Conservation (phyloP, 164 flowering plant species). For the Hamamelis virginiana region DNA sequence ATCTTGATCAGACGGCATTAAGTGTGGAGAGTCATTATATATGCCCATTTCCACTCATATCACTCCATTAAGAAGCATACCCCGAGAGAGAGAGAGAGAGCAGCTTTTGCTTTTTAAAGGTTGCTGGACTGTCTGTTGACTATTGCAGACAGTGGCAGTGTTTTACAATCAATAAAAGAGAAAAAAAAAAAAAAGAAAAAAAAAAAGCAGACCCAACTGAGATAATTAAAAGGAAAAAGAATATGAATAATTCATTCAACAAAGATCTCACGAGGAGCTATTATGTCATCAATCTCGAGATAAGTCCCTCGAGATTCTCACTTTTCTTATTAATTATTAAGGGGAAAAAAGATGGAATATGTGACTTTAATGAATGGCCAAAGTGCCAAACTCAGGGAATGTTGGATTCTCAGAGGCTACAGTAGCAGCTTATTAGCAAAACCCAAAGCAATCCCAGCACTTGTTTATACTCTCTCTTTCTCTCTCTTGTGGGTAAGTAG, state of each 20-base stretch:
- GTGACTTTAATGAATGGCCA: constrained; percentile 22
- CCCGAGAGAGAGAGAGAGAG: constrained; percentile 6
- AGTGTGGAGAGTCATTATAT: neutral
- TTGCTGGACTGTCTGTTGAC: constrained; percentile 22
- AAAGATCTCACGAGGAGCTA: constrained; percentile 21
- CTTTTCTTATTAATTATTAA: constrained; percentile 1
- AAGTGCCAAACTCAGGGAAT: constrained; percentile 30
- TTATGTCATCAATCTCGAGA: constrained; percentile 23
- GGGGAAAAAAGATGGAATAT: constrained; percentile 11
- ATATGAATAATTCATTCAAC: constrained; percentile 25
- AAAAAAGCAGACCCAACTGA: constrained; percentile 22
- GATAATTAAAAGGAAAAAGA: neutral
- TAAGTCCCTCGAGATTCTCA: constrained; percentile 29
- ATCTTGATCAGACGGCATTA: neutral
- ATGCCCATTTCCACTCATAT: neutral
- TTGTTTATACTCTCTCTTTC: constrained; percentile 4
- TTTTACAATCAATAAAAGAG: constrained; percentile 9
- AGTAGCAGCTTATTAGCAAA: constrained; percentile 13
- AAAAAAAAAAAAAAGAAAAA: constrained; percentile 1
- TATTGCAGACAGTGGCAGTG: constrained; percentile 17
- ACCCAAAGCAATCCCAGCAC: constrained; percentile 14
- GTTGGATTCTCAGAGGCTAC: constrained; percentile 36
- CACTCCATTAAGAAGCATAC: neutral
- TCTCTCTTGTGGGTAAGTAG: neutral
- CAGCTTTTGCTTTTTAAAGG: constrained; percentile 32